These are phyloP conservation scores for Styphnolobium japonicum DNA, from an alignment of 306 rosid genomes.

Conservation along the genomic window DNA sequence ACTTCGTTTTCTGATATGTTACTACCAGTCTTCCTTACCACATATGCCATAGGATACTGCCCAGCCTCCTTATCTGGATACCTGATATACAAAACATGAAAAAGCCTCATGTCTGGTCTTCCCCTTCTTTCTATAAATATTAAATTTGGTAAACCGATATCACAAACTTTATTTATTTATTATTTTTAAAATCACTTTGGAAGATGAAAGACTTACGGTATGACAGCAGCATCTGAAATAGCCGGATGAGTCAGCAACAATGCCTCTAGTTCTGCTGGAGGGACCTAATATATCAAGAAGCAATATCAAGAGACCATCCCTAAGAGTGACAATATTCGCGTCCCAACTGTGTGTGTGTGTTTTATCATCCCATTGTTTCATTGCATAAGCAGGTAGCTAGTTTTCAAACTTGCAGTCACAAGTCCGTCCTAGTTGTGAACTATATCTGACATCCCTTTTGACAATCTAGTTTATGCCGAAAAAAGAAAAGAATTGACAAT, in stretches of 20 bases:
- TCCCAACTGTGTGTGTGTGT: not conserved
- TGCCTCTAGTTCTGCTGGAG: slow-evolving; percentile 97
- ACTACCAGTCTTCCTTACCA: slow-evolving; percentile 65
- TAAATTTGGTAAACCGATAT: not conserved
- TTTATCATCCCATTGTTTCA: not conserved
- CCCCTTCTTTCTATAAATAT: not conserved
- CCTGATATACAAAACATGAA: slow-evolving; percentile 32
- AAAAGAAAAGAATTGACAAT: not conserved
- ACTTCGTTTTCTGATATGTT: slow-evolving; percentile 50
- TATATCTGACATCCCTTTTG: not conserved
- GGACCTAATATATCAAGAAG: slow-evolving; percentile 46
- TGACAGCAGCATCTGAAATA: slow-evolving; percentile 84
- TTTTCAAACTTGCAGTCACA: not conserved
- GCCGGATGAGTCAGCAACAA: slow-evolving; percentile 71
- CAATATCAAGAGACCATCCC: not conserved
- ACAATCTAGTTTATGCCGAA: not conserved
- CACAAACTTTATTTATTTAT: not conserved
- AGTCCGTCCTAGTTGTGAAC: not conserved
- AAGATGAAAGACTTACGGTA: slow-evolving; percentile 60
- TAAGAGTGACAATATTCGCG: not conserved
- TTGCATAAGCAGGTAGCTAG: not conserved
- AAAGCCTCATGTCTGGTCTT: not conserved
- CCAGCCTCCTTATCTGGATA: slow-evolving; percentile 86
- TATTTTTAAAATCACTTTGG: too few relatives aligned
- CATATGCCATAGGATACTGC: slow-evolving; percentile 84